Evolutionary conservation across 495 filamentous ascomycete species (phyloP).

Genomic region (Cryomyces minteri): DNA sequence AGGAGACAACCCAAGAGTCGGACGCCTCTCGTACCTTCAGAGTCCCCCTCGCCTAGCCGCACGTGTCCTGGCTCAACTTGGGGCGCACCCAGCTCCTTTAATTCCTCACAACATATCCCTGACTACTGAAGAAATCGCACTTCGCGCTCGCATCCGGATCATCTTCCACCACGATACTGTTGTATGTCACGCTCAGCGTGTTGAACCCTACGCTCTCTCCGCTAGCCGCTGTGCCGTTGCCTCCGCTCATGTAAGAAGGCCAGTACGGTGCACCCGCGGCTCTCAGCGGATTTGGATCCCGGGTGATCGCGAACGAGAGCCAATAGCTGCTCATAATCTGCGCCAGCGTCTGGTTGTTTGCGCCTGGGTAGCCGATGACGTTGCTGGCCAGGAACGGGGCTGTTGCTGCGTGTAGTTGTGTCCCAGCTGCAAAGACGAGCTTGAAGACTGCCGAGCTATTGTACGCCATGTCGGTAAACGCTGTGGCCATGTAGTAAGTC

Average conservation of each 20-base stretch:
- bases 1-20: too few species aligned
- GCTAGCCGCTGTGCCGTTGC: too few species aligned
- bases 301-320: conserved; percentile 30
- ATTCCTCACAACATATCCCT: conserved; percentile 12
- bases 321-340: conserved; percentile 44
- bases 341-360: conserved; percentile 29
- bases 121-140: conserved; percentile 11
- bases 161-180: conserved; percentile 4
- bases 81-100: neutral
- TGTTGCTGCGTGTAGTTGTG: conserved; percentile 7
- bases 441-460: conserved; percentile 4
- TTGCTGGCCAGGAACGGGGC: neutral
- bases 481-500: conserved; percentile 15
- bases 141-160: conserved; percentile 6
- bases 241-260: neutral
- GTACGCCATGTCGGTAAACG: conserved; percentile 3
- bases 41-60: too few species aligned
- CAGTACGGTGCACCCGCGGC: conserved; percentile 4
- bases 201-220: neutral
- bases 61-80: too few species aligned
- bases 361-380: neutral
- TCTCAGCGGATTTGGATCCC: conserved; percentile 6
- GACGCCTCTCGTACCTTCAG: too few species aligned
- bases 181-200: conserved; percentile 7
- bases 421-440: conserved; percentile 9